These are phyloP conservation scores for Datisca glomerata DNA, from an alignment of 306 rosid species.

Conservation along the genomic window DNA sequence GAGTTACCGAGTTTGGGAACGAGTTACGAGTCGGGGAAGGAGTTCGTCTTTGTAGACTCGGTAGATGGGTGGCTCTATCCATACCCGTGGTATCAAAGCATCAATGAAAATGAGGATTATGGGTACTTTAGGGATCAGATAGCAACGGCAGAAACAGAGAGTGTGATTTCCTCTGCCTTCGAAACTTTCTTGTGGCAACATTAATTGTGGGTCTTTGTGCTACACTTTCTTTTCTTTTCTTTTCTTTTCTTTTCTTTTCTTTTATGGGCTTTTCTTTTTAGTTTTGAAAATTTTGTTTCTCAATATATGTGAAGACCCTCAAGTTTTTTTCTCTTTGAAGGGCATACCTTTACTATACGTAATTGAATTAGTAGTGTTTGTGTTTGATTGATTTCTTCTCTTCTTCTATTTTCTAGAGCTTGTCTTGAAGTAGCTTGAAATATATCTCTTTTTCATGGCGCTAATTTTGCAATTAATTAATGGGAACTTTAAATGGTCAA, in stretches of 20 bases:
- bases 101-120: constrained; percentile 15
- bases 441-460: constrained; percentile 3
- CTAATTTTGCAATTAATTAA: background rate
- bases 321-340: too few relatives aligned
- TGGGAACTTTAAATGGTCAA: too few relatives aligned
- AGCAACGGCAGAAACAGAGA: constrained; percentile 12
- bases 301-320: too few relatives aligned
- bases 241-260: background rate
- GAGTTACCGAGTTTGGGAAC: constrained; percentile 34
- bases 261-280: too few relatives aligned
- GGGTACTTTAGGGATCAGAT: constrained; percentile 20
- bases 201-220: constrained; percentile 15
- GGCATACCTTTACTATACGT: too few relatives aligned
- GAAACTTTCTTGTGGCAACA: constrained; percentile 31
- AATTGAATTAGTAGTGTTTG: too few relatives aligned
- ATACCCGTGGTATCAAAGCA: constrained; percentile 15
- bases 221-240: background rate
- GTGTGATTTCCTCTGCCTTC: constrained; percentile 13
- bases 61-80: constrained; percentile 28
- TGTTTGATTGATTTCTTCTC: background rate
- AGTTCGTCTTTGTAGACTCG: constrained; percentile 22
- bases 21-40: constrained; percentile 29
- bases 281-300: too few relatives aligned
- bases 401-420: background rate
- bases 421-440: too few relatives aligned